Evolutionary conservation across 371 early-diverging fungal species (phyloP).

Genomic region (Lichtheimia hyalospora): DNA sequence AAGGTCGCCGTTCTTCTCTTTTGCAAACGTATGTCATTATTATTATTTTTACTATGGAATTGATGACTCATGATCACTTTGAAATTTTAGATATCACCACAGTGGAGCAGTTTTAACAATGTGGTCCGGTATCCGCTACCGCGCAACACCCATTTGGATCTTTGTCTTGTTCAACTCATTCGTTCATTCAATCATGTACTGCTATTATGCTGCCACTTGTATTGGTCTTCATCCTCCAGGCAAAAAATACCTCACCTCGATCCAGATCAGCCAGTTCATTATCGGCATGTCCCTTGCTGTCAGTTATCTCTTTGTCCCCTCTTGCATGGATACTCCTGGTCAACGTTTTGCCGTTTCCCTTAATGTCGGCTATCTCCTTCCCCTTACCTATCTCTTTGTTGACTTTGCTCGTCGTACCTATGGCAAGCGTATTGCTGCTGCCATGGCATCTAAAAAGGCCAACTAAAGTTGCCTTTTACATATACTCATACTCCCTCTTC

Average conservation of each 20-base stretch:
- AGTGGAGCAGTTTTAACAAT: conserved; percentile 78
- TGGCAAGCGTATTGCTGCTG: conserved; percentile 38
- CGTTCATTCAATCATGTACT: conserved; percentile 91
- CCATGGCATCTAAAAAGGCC: conserved; percentile 43
- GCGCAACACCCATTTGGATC: conserved; percentile 80
- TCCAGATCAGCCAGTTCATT: conserved; percentile 89
- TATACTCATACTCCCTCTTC: too few relatives aligned
- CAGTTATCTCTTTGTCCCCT: conserved; percentile 68
- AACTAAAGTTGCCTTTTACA: conserved; percentile 19
- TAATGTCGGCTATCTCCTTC: conserved; percentile 77
- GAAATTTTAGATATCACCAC: conserved; percentile 68
- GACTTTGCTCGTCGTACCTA: conserved; percentile 77
- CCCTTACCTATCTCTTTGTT: conserved; percentile 77
- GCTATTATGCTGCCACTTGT: conserved; percentile 80
- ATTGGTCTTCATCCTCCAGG: conserved; percentile 79
- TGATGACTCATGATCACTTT: too few relatives aligned
- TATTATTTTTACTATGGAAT: too few relatives aligned
- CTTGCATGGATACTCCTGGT: conserved; percentile 63
- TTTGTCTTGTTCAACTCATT: conserved; percentile 89
- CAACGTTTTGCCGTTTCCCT: conserved; percentile 68
- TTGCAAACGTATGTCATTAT: conserved; percentile 58
- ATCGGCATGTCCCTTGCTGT: conserved; percentile 72
- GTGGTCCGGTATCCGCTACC: conserved; percentile 72
- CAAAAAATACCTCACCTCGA: conserved; percentile 80
- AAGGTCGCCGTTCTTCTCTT: conserved; percentile 77